Base-by-base conservation (phyloP, 331 rosid species). In the Arachis monticola region DNA sequence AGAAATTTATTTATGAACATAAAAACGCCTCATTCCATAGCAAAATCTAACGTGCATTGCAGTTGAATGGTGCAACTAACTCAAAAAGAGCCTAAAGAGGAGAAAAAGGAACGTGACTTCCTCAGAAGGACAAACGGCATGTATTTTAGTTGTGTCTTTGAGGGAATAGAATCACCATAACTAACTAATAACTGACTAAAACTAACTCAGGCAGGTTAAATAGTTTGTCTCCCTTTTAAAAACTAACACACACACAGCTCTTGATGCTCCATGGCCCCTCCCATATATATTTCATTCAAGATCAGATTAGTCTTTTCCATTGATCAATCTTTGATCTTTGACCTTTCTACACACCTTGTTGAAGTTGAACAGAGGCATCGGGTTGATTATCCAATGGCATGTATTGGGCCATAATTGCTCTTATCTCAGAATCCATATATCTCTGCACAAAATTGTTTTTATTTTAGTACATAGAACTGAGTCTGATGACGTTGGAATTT, bases 321-420 rank as follows among this genome's bases (percentile, higher is more conserved):
- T 7, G 45, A 59, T 50, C 67, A 30, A 27, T 48, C 68, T 69
- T 62, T 35, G 40, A 35, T 35, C 64, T 31, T 38, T 8, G 30
- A 60, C 51, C 69, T 51, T 61, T 74, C 81, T 83, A 83, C 64
- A 86, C 67, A 40, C 56, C 87, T 2, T 60, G 77, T 11, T 75
- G 67, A 67, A 58, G 78, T 13, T 86, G 93, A 78, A 56, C 78
- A 8, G 87, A 64, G 69, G 55, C 48, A 65, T 87, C 93, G 60
- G 91, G 97, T 85, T 92, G 90, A 80, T 79, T 90, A 81, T 92
- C 99, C 97, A 92, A 85, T 0, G 99, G 99, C 99, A 94, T 94
- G 89, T 94, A 94, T 88, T 94, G 99, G 1, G 99, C 97, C 99
- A 94, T 92, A 62, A 95, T 90, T 56, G 96, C 97, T 72, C 98